Percentiles rank a stretch among this genome's conserved stretches.
Evolutionary conservation across 371 early-diverging fungal species (phyloP).

Genomic region (Apophysomyces variabilis): DNA sequence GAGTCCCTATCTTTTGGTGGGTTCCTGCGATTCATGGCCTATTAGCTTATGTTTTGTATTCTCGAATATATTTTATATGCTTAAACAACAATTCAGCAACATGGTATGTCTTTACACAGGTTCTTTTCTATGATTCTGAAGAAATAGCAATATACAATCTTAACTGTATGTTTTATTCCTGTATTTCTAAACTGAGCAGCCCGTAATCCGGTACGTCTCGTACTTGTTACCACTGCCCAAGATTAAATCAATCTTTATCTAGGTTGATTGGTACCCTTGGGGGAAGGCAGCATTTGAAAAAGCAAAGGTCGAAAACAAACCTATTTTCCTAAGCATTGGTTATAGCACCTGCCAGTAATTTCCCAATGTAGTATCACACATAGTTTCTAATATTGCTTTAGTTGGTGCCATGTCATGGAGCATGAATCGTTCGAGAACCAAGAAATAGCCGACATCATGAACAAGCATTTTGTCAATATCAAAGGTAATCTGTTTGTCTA

Average conservation of each 20-base stretch:
- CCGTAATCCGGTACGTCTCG: constrained; percentile 36
- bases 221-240: not conserved
- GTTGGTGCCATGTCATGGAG: constrained; percentile 78
- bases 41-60: not conserved
- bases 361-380: not conserved
- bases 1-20: constrained; percentile 59
- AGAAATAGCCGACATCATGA: constrained; percentile 60
- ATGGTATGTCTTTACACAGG: constrained; percentile 24
- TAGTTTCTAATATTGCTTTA: constrained; percentile 1
- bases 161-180: not conserved
- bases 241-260: constrained; percentile 15
- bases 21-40: not conserved
- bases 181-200: constrained; percentile 20
- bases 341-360: constrained; percentile 71
- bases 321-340: constrained; percentile 70
- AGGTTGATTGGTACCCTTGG: constrained; percentile 79
- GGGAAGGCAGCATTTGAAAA: constrained; percentile 66
- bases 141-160: not conserved
- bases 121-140: not conserved
- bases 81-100: constrained; percentile 33
- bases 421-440: constrained; percentile 68
- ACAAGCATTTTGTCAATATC: constrained; percentile 63
- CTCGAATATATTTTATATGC: constrained; percentile 3
- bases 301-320: constrained; percentile 58
- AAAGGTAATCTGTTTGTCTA: constrained; percentile 42